Conservation (phyloP, 768 basidiomycete species). For the Termitomyces sp. region DNA sequence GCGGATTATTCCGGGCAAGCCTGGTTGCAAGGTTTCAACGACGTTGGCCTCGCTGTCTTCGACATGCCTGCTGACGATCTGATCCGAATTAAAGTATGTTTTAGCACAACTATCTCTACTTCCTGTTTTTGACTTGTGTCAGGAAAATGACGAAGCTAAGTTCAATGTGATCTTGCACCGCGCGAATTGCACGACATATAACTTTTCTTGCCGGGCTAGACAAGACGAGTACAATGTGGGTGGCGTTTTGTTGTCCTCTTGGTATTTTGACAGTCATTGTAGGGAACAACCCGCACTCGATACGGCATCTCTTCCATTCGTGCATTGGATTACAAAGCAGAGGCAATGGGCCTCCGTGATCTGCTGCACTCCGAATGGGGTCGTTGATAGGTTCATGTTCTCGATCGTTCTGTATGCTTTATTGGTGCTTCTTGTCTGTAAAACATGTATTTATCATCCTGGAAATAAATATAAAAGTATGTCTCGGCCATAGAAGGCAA, state of each 20-base stretch:
- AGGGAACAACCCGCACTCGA: conserved; percentile 81
- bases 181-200: conserved; percentile 66
- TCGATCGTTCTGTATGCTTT: not conserved
- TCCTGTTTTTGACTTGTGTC: not conserved
- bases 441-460: not conserved
- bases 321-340: conserved; percentile 64
- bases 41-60: conserved; percentile 73
- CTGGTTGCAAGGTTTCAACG: conserved; percentile 96
- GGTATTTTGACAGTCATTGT: not conserved
- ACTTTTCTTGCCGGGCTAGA: conserved; percentile 83
- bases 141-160: conserved; percentile 57
- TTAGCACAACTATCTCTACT: not conserved
- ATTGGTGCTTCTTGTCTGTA: not conserved
- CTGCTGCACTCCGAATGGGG: conserved; percentile 59
- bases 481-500: conserved; percentile 6
- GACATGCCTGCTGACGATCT: conserved; percentile 77
- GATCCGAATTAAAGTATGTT: conserved; percentile 57
- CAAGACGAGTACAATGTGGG: conserved; percentile 82
- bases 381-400: conserved; percentile 19
- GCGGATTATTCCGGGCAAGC: conserved; percentile 87
- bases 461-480: conserved; percentile 1
- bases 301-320: conserved; percentile 73
- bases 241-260: conserved; percentile 4
- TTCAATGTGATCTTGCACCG: conserved; percentile 56
- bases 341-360: conserved; percentile 53